Percentiles rank a stretch among this genome's conserved stretches.
These are phyloP conservation scores for Alternaria brassicae DNA, from an alignment of 2,329 filamentous ascomycete genomes.

Conservation along the genomic window DNA sequence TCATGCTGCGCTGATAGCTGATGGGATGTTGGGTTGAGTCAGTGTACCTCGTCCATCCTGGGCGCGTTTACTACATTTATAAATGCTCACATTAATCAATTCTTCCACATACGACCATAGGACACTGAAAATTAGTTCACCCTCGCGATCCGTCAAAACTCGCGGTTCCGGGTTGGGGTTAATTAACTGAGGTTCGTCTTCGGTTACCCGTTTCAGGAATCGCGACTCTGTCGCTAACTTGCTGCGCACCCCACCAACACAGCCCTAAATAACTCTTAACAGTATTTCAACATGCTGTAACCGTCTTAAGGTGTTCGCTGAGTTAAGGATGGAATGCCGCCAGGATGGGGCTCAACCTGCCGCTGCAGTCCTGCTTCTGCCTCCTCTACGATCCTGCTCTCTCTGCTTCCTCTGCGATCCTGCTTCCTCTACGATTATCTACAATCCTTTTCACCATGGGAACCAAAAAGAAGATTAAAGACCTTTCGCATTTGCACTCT, in stretches of 20 bases:
- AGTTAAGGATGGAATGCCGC: not conserved
- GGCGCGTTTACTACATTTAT: no score
- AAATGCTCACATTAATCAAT: no score
- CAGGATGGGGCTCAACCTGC: not conserved
- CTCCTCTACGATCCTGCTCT: not conserved
- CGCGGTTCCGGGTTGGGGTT: not conserved
- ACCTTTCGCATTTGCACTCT: conserved; percentile 4
- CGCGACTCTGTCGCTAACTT: no score
- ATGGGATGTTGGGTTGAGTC: no score
- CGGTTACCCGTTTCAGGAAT: no score
- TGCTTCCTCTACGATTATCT: not conserved
- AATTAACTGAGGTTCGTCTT: no score
- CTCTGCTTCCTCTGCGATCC: not conserved
- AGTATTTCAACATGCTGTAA: not conserved
- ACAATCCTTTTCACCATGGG: not conserved
- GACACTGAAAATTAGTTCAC: not conserved
- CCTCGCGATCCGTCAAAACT: not conserved
- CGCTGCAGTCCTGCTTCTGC: conserved; percentile 5
- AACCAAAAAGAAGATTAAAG: not conserved
- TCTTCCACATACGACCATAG: not conserved
- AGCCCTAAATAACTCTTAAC: not conserved
- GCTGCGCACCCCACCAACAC: not conserved
- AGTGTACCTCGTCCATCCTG: no score
- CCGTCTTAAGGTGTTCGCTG: not conserved
- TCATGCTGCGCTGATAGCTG: no score